Evolutionary conservation across 2,329 filamentous ascomycete genomes (phyloP).

Genomic region (Malbranchea cinnamomea): DNA sequence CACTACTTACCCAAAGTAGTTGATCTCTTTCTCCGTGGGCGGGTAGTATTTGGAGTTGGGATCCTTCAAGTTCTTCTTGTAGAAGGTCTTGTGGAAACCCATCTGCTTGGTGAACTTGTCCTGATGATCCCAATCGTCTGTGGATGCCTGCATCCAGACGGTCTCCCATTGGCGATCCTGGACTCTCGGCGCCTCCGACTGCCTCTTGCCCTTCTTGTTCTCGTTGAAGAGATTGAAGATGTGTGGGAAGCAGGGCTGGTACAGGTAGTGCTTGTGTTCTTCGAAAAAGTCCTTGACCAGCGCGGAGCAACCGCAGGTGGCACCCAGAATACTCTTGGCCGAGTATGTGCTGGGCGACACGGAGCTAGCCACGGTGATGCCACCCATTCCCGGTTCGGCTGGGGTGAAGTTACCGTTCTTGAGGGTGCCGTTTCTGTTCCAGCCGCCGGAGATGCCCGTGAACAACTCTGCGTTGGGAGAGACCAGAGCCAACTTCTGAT

Average conservation of each 20-base stretch:
- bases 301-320: constrained; percentile 15
- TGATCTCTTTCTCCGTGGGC: constrained; percentile 17
- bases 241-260: constrained; percentile 17
- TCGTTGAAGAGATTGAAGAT: constrained; percentile 16
- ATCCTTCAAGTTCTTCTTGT: constrained; percentile 14
- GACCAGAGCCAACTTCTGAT: constrained; percentile 11
- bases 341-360: constrained; percentile 15
- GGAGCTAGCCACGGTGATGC: constrained; percentile 13
- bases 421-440: background rate
- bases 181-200: constrained; percentile 1
- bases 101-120: constrained; percentile 16
- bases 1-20: constrained; percentile 24
- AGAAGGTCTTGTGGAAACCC: constrained; percentile 19
- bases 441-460: constrained; percentile 9
- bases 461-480: constrained; percentile 14
- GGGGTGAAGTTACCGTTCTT: background rate
- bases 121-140: constrained; percentile 14
- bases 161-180: constrained; percentile 14
- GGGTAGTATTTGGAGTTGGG: constrained; percentile 16
- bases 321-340: constrained; percentile 15
- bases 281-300: constrained; percentile 15
- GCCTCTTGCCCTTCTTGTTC: constrained; percentile 9
- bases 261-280: constrained; percentile 13
- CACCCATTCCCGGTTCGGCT: constrained; percentile 12
- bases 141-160: constrained; percentile 15